Base-by-base conservation (phyloP, 495 filamentous ascomycete species). In the Arthonia radiata region DNA sequence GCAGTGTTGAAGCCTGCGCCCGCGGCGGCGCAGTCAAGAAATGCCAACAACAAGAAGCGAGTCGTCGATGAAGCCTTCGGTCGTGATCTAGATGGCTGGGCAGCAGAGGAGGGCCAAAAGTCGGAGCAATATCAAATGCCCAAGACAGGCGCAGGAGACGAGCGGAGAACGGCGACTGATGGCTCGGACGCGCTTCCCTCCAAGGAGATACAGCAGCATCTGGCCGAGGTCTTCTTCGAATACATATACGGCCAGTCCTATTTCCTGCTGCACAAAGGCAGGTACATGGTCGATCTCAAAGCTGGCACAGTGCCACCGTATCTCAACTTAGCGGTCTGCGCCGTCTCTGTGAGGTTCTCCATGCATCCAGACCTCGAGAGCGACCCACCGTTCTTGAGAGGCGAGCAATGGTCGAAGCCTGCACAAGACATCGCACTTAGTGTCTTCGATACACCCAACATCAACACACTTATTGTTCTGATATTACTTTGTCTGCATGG, bases 201-300 rank as follows among this genome's bases (percentile, higher is more conserved):
- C 0, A 66, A 75, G 44, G 83, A 92, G 22, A 64, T 97, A 10
- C 86, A 97, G 43, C 78, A 90, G 40, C 82, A 97, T 47, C 56
- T 97, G 4, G 70, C 83, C 9, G 82, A 93, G 45, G 71, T 91
- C 0, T 97, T 82, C 46, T 97, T 97, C 39, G 83, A 93, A 39
- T 89, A 73, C 38, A 57, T 97, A 3, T 97, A 97, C 43, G 86
- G 86, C 13, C 86, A 97, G 42, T 71, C 78, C 4, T 97, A 93
- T 43, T 75, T 81, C 32, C 50, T 97, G n/a, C 63, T 97, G 17
- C 86, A 97, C 44, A 93, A 92, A 42, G 82, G 83, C 12, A 93
- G 81, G 37, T 97, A 79, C 44, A 90, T 93, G 69, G 61, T 83
- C 30, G 60, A 45, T 51, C 52, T 42, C 53, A 60, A 36, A 48